A percentile compares a stretch with the other conserved stretches of the same genome.
Evolutionary conservation across 108 stramenopile genomes (phyloP).

Genomic region (Aureococcus anophagefferens): DNA sequence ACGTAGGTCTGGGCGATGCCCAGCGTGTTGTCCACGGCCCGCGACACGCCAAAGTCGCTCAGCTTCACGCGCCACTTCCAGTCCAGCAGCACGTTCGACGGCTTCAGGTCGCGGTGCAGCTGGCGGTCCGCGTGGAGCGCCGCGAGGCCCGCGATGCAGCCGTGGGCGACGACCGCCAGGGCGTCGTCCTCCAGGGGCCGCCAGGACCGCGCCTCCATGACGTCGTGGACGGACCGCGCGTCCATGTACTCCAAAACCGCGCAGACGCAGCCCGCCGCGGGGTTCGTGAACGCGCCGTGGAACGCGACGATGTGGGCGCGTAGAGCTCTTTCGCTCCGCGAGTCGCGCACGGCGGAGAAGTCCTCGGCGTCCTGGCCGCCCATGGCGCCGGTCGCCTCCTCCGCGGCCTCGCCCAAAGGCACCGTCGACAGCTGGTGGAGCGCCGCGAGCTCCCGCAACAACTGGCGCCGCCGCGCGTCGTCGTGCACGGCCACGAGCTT

Average conservation of each 20-base stretch:
- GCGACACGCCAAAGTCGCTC: slow-evolving; percentile 25
- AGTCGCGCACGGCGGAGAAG: not conserved
- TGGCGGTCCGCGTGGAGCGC: slow-evolving; percentile 37
- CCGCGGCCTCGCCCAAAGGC: not conserved
- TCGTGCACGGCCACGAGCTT: slow-evolving; percentile 49
- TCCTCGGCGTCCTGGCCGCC: not conserved
- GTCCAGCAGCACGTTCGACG: slow-evolving; percentile 34
- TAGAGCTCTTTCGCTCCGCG: not conserved
- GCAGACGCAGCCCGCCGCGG: slow-evolving; percentile 31
- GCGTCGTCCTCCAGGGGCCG: slow-evolving; percentile 21
- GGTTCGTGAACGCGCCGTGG: slow-evolving; percentile 51
- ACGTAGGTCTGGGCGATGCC: slow-evolving; percentile 46
- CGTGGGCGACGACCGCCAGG: slow-evolving; percentile 34
- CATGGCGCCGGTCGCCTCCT: not conserved
- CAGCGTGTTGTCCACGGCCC: slow-evolving; percentile 15
- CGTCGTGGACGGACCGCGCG: slow-evolving; percentile 27
- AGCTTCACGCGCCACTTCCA: slow-evolving; percentile 13
- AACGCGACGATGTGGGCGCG: slow-evolving; percentile 41
- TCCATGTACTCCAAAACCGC: slow-evolving; percentile 40
- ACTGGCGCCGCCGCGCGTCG: slow-evolving; percentile 35
- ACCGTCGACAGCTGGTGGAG: slow-evolving; percentile 30
- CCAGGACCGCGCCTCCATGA: slow-evolving; percentile 35
- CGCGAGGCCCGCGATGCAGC: slow-evolving; percentile 32
- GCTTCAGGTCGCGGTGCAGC: slow-evolving; percentile 61
- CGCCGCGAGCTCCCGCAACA: slow-evolving; percentile 40